Evolutionary conservation across 345 rosid species (phyloP), one percentile per base, ranked within the genome.

Genomic region (Erysimum cheiranthoides): DNA sequence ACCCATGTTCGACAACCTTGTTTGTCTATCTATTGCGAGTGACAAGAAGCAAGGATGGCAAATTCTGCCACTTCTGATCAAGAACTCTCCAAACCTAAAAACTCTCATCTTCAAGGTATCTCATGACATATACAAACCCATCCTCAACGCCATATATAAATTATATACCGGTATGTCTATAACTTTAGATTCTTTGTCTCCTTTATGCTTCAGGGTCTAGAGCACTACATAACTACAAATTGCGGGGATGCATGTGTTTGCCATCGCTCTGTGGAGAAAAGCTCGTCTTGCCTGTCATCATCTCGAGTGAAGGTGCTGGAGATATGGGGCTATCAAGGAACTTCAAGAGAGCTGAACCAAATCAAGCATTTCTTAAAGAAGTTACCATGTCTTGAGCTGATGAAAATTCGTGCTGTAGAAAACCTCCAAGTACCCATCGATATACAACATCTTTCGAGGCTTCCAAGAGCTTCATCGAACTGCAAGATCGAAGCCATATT

Each of bases 51-150:
- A 32, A 39, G 62, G 73, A 53, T 68, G 73, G 62, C n/a, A 38
- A 14, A 25, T 27, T 8, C 46, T 68, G 32, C 73, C 62, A 39
- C 14, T 25, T 39, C 6, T 68, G 21, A 39, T 68, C 61, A 68
- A 53, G 39, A 68, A 53, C 8, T 68, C 62, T 54, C 73, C 73
- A 39, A 53, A 68, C 53, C 51, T 68, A 4, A 39, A 68, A 53
- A 28, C 61, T 53, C 51, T 68, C 21, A n/a, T 68, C 39, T 68
- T 68, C 62, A 27, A n/a, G 57, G 70, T 47, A 65, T 32, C 43
- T 64, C 30, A 64, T 64, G 27, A 28, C 38, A 45, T 6, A 47
- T 14, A 65, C 40, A 31, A 31, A 17, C 51, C 10, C 21, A 40
- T 27, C 36, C 12, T 62, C 21, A 61, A 61, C 32, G 10, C n/a